Percentiles rank a stretch among this genome's conserved stretches.
These are phyloP conservation scores for Pleurozium schreberi DNA, from an alignment of 225 moss, liverwort and hornwort species.

Conservation along the genomic window DNA sequence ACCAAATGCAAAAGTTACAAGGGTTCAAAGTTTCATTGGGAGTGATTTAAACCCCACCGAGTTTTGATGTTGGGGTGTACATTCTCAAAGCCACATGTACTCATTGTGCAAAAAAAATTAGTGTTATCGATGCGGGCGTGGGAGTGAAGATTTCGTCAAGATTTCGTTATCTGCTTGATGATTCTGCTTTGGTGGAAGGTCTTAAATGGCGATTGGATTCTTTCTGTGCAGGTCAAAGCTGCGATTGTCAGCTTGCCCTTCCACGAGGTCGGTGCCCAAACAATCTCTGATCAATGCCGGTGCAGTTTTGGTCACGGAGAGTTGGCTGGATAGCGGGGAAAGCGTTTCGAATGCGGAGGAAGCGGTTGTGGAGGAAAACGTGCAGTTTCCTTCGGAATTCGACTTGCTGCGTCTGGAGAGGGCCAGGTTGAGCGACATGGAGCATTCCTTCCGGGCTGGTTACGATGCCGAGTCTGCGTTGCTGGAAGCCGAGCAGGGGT, in stretches of 20 bases:
- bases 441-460: slow-evolving; percentile 30
- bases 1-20: neutral
- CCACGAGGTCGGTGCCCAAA: neutral
- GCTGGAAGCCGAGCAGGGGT: slow-evolving; percentile 24
- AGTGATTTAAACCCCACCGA: neutral
- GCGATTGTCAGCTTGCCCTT: slow-evolving; percentile 2
- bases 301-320: slow-evolving; percentile 38
- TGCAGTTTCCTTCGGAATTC: slow-evolving; percentile 55
- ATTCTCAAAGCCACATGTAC: neutral
- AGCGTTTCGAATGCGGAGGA: slow-evolving; percentile 36
- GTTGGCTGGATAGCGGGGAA: slow-evolving; percentile 43
- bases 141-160: neutral
- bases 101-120: neutral
- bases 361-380: slow-evolving; percentile 18
- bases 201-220: neutral
- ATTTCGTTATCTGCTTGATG: neutral
- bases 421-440: slow-evolving; percentile 83
- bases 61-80: neutral
- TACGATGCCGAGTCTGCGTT: slow-evolving; percentile 14
- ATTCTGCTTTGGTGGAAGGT: neutral
- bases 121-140: neutral
- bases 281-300: slow-evolving; percentile 8
- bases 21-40: neutral
- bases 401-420: slow-evolving; percentile 76
- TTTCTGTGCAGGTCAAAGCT: slow-evolving; percentile 1